Percentiles rank a stretch among this genome's conserved stretches.
Evolutionary conservation across 805 yeast species (phyloP).

Genomic region (Yarrowia yakushimensis): DNA sequence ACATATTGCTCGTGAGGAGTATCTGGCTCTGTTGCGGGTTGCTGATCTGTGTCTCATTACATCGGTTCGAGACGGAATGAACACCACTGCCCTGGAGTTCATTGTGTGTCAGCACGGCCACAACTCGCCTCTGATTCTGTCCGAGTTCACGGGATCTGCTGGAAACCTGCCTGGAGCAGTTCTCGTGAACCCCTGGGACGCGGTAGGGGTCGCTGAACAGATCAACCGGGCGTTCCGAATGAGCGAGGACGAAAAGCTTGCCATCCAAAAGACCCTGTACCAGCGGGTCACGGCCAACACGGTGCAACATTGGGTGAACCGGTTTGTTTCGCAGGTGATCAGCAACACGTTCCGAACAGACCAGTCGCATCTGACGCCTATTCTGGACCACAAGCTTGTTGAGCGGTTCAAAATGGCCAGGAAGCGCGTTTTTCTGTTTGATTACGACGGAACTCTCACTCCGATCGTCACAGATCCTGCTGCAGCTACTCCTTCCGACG

Average conservation of each 20-base stretch:
- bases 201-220: constrained; percentile 85
- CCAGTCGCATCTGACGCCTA: constrained; percentile 66
- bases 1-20: constrained; percentile 83
- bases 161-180: constrained; percentile 45
- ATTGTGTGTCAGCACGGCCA: constrained; percentile 70
- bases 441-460: constrained; percentile 95
- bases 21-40: constrained; percentile 77
- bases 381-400: constrained; percentile 66
- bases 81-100: constrained; percentile 89
- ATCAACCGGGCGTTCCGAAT: constrained; percentile 65
- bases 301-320: constrained; percentile 74
- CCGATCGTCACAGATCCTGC: constrained; percentile 96
- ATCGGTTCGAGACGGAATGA: constrained; percentile 92
- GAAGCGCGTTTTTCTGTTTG: constrained; percentile 80
- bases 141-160: constrained; percentile 94
- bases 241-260: constrained; percentile 46
- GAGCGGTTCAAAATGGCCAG: constrained; percentile 57
- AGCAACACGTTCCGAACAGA: constrained; percentile 39
- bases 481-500: constrained; percentile 92
- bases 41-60: constrained; percentile 91
- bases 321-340: constrained; percentile 49
- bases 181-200: constrained; percentile 94
- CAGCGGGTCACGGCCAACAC: constrained; percentile 64
- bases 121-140: constrained; percentile 72
- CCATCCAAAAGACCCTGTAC: constrained; percentile 46